Evolutionary conservation across 2,329 filamentous ascomycete genomes (phyloP).

Genomic region (Paecilomyces sp.): DNA sequence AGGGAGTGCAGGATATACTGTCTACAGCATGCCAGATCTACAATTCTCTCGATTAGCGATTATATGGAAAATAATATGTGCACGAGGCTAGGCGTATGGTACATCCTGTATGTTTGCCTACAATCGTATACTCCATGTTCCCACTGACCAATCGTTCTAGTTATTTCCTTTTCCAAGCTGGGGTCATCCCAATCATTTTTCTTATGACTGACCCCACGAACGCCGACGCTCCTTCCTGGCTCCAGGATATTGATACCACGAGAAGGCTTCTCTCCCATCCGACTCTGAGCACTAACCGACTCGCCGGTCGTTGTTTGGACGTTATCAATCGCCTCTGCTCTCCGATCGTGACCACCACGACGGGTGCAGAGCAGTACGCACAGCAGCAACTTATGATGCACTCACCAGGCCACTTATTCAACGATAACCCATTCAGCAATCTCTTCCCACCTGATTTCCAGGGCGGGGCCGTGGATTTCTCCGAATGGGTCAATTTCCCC

Average conservation of each 20-base stretch:
- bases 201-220: conserved; percentile 35
- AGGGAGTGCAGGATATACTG: conserved; percentile 32
- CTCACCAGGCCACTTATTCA: conserved; percentile 30
- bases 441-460: conserved; percentile 23
- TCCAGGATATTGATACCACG: conserved; percentile 33
- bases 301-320: conserved; percentile 32
- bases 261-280: conserved; percentile 32
- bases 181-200: conserved; percentile 36
- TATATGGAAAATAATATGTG: conserved; percentile 34
- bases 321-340: conserved; percentile 33
- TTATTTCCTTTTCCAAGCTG: conserved; percentile 41
- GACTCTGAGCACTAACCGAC: conserved; percentile 30
- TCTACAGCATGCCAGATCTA: conserved; percentile 33
- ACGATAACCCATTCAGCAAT: conserved; percentile 24
- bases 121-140: conserved; percentile 1
- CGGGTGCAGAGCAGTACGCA: conserved; percentile 8
- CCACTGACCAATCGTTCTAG: conserved; percentile 7
- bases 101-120: conserved; percentile 29
- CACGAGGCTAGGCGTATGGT: conserved; percentile 37
- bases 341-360: conserved; percentile 16
- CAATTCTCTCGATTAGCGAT: conserved; percentile 34
- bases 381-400: conserved; percentile 26
- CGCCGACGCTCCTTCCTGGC: conserved; percentile 27
- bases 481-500: conserved; percentile 33
- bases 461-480: conserved; percentile 24